Base-by-base conservation (phyloP, 2,329 filamentous ascomycete genomes). In the Diaporthe australafricana region DNA sequence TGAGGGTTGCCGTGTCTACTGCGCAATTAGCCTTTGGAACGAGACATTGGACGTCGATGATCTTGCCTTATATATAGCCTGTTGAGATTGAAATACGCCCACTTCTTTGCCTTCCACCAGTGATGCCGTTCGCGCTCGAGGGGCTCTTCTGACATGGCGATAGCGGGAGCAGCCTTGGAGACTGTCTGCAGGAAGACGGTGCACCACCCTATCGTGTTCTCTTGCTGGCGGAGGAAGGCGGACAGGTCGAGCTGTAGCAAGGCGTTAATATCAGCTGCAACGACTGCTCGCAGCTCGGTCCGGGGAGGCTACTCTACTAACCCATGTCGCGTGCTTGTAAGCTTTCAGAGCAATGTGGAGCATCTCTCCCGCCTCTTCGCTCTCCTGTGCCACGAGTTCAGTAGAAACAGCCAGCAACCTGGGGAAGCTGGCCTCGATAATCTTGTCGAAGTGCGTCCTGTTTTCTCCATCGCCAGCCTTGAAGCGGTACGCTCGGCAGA, bases 91-190 rank as follows among this genome's bases (percentile, higher is more conserved):
- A 96, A 97, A 83, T 98, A 99, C 17, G 96, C 93, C 96, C 96
- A 98, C 84, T 99, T 99, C 91, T 98, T 98, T 75, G 95, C 94
- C 87, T 98, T 99, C 96, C 96, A 99, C 96, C 96, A 99, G 82
- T 98, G 95, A 80, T 98, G 95, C 78, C 92, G 90, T 83, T 98
- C 96, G 71, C 96, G 91, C 79, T 98, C 96, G 72, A 94, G 91
- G 67, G 92, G 84, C 72, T 91, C 94, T 73, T 97, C 94, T 71
- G 87, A 82, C 88, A 98, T 91, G 45, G 95, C 92, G 76, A 88
- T 91, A 70, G 93, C 88, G 5, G 96, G 96, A 45, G 94, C 91
- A 27, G 92, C 86, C 83, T 98, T 98, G 76, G 92, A 92, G 45
- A 98, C 93, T 66, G 97, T 94, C 73, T 93, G 92, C 76, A 99